Evolutionary conservation across 805 yeast species (phyloP).

Genomic region (Saccharomycopsis sp.): DNA sequence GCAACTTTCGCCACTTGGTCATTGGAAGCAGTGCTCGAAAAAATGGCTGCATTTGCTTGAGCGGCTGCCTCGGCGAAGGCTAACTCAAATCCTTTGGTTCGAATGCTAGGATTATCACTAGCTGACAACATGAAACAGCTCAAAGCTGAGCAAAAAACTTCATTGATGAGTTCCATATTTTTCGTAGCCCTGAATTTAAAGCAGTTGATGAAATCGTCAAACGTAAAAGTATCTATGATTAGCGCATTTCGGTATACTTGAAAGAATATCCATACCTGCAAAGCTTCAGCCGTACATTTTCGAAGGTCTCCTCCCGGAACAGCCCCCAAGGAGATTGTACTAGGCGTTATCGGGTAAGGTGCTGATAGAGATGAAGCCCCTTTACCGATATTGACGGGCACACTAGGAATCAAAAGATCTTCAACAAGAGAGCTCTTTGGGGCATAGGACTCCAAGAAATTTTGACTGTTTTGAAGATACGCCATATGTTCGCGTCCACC

Average conservation of each 20-base stretch:
- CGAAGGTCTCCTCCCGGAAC: constrained; percentile 11
- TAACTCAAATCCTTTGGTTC: constrained; percentile 19
- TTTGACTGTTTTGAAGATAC: constrained; percentile 8
- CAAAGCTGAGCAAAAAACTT: constrained; percentile 60
- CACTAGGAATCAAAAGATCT: constrained; percentile 16
- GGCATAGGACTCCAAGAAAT: constrained; percentile 11
- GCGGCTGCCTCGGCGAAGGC: constrained; percentile 25
- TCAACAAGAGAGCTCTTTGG: constrained; percentile 19
- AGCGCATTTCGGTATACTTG: constrained; percentile 63
- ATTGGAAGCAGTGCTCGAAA: constrained; percentile 21
- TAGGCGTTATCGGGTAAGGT: not conserved
- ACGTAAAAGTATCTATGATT: constrained; percentile 63
- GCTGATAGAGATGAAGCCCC: not conserved
- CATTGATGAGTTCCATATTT: constrained; percentile 50
- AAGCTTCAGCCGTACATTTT: constrained; percentile 32
- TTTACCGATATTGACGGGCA: not conserved
- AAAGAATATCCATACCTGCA: constrained; percentile 71
- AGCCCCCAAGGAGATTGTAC: too few species aligned
- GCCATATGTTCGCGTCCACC: constrained; percentile 9
- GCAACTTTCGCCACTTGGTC: constrained; percentile 22
- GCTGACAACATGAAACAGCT: constrained; percentile 45
- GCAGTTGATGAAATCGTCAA: constrained; percentile 67
- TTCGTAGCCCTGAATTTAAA: constrained; percentile 42
- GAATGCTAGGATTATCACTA: constrained; percentile 29
- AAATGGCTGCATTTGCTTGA: not conserved